Conservation (phyloP, 140 eudicot genomes). For the Oenanthe javanica region DNA sequence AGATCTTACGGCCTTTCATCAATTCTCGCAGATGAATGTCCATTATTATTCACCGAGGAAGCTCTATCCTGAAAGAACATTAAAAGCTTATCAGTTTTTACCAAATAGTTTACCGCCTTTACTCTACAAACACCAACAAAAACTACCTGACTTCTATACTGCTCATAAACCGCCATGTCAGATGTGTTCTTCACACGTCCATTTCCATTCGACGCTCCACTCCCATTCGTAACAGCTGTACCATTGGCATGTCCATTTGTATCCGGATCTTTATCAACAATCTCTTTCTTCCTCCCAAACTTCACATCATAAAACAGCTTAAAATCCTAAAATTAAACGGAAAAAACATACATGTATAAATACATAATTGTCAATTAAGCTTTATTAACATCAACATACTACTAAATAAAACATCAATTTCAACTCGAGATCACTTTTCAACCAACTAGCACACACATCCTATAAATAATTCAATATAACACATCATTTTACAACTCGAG, state of each 20-base stretch:
- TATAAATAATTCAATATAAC: not conserved
- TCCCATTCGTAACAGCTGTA: conserved; percentile 33
- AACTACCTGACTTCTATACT: conserved; percentile 52
- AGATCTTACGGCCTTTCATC: conserved; percentile 62
- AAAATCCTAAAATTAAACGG: conserved; percentile 65
- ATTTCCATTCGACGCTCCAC: conserved; percentile 34
- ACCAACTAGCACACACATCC: not conserved
- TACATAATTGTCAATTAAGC: conserved; percentile 6
- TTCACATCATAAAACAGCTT: conserved; percentile 92
- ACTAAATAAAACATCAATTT: not conserved
- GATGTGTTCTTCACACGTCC: conserved; percentile 30
- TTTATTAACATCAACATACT: not conserved
- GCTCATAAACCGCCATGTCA: conserved; percentile 73
- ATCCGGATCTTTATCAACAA: conserved; percentile 28
- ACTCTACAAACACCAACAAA: not conserved
- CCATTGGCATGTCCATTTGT: conserved; percentile 34
- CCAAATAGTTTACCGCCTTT: not conserved
- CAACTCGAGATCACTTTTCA: not conserved
- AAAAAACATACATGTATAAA: conserved; percentile 18
- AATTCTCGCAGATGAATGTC: conserved; percentile 26
- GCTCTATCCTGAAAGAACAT: conserved; percentile 38
- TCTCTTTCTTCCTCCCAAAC: conserved; percentile 95
- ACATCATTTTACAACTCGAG: not conserved
- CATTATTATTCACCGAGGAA: conserved; percentile 37
- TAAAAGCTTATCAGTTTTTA: not conserved